Evolutionary conservation across 2,329 filamentous ascomycete species (phyloP), one percentile per base, ranked within the genome.

Genomic region (Gnomoniopsis smithogilvyi): DNA sequence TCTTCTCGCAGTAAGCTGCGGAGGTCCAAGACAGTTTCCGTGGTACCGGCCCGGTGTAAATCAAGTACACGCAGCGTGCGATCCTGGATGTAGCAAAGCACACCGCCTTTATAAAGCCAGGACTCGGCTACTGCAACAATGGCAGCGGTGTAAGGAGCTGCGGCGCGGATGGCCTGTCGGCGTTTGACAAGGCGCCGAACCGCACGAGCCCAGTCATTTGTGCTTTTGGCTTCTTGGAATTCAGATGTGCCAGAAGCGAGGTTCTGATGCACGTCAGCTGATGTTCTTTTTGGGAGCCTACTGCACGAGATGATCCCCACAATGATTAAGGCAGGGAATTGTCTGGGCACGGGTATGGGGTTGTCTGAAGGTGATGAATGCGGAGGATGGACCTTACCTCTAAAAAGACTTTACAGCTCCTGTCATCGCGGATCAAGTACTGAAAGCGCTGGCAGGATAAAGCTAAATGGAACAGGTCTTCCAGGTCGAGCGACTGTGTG

Each of bases 21-120:
- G 36, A 86, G 75, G 64, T 85, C 76, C 48, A 90, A 71, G 3
- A 84, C 81, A n/a, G 78, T 72, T 65, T 90, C 87, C 12, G 71
- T 64, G 22, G 67, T 68, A 2, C 73, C 74, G 0, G 78, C 77
- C 8, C 68, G 67, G 64, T 84, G 81, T 19, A 90, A 72, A 61
- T 88, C 76, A 51, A 89, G 74, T 26, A 91, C 70, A 3, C 83
- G 81, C 26, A 92, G 76, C 51, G 68, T 54, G 38, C 66, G 60
- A 46, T 79, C 76, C 45, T 78, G 68, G 12, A 83, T 79, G 67
- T 91, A 88, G 65, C 87, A 90, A 17, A 92, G 73, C 12, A 83
- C 77, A 6, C 89, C 87, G 59, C 84, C 78, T 19, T 77, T 75
- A 68, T 89, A 91, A 2, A 86, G 69, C 70, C 87, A 91, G 3